Evolutionary conservation across 148 eudicot genomes (phyloP), one percentile per base, ranked within the genome.

Genomic region (Fagopyrum esculentum): DNA sequence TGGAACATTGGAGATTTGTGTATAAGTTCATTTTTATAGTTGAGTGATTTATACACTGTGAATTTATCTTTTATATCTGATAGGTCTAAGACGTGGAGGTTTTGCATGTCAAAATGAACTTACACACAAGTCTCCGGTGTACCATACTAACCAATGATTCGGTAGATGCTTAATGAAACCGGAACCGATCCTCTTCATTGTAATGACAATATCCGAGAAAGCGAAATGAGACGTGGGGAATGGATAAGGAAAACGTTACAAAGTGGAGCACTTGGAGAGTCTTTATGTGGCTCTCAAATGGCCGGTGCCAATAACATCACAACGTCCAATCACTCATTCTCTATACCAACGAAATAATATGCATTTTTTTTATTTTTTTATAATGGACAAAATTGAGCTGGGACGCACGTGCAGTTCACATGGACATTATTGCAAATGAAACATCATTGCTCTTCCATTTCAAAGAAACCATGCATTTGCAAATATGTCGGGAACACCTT

Each of bases 271-370:
- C 68, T 61, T 26, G 43, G 9, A 9, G 43, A 9, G 30, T 61
- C 43, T 29, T 61, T 29, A 61, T 61, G 64, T 57, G 59, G 64
- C 6, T 57, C 68, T 43, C 43, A 61, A 26, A 61, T 61, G 68
- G 68, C 68, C 68, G 68, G 44, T 61, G 68, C 10, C 68, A 61
- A 16, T 29, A 61, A 29, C 5, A 61, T 61, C 68, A 26, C 68
- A 61, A 61, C 26, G 4, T 9, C 44, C 68, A 61, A 61, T 61
- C 68, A 61, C 7, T 61, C 40, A 1, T 35, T 35, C 15, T 61
- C 16, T 29, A 61, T 29, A 15, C 26, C 4, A 59, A 61, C 12
- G 0, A 61, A 26, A 60, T 60, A 35, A 60, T 60, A 35, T 60
- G 22, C 15, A 29, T 6, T 60, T 6, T 7, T n/a, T n/a, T n/a